Conservation (phyloP, 2,329 filamentous ascomycete species). For the Huntiella abstrusa region DNA sequence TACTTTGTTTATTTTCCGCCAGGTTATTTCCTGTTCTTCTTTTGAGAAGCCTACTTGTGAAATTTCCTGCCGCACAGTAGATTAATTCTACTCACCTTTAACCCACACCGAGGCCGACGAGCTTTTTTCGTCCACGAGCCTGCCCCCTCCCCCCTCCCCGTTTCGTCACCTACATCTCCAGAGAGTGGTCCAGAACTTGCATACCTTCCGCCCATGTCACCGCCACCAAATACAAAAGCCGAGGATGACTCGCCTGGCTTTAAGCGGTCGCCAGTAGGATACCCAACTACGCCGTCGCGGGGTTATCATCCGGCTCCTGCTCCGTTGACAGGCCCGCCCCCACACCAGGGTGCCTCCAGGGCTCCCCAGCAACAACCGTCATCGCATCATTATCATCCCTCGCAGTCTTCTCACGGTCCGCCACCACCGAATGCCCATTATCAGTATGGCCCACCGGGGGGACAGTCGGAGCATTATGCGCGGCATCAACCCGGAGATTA, state of each 20-base stretch:
- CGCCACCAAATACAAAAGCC: too few species aligned
- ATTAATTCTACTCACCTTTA: too few species aligned
- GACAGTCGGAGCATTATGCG: too few species aligned
- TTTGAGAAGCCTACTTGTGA: background rate
- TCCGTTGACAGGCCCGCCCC: background rate
- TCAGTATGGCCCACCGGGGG: slow-evolving; percentile 6
- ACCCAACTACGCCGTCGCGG: too few species aligned
- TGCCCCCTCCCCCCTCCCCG: background rate
- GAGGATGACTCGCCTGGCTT: too few species aligned
- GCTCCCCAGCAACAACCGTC: too few species aligned
- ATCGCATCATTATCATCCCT: background rate
- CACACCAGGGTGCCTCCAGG: background rate
- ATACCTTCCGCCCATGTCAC: background rate
- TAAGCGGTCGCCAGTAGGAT: background rate
- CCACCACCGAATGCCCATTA: slow-evolving; percentile 23
- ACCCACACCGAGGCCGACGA: background rate
- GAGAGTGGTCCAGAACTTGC: background rate
- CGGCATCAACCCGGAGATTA: too few species aligned
- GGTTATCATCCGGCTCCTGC: background rate
- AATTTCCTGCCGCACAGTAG: background rate
- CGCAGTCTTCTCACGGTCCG: slow-evolving; percentile 11
- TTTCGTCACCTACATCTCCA: background rate
- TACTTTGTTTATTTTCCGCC: background rate
- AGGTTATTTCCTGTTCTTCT: background rate
- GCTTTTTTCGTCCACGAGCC: background rate